These are phyloP conservation scores for Syzygium syzygioides DNA, from an alignment of 441 rosid species.

Conservation along the genomic window DNA sequence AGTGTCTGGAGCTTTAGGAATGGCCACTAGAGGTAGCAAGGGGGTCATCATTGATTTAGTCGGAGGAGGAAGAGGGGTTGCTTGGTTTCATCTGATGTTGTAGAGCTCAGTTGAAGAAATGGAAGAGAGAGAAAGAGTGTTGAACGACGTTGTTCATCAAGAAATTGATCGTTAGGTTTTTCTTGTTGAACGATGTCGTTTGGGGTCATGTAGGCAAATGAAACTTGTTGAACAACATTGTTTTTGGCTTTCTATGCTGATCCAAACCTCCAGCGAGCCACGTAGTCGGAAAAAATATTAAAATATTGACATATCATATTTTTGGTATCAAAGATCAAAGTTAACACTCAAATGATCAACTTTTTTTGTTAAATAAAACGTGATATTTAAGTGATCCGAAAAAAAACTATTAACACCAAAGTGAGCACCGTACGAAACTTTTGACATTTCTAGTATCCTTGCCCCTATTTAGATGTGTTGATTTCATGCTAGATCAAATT, in stretches of 20 bases:
- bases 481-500: background rate
- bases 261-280: background rate
- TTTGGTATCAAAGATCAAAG: too few relatives aligned
- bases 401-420: background rate
- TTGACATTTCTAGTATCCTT: too few relatives aligned
- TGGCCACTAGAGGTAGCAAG: too few relatives aligned
- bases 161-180: background rate
- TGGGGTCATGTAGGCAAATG: background rate
- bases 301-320: accelerated
- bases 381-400: background rate
- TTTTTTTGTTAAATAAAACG: background rate
- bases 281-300: too few relatives aligned
- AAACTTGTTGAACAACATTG: background rate
- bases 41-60: too few relatives aligned
- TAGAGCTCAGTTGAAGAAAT: too few relatives aligned
- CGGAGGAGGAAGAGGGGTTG: too few relatives aligned
- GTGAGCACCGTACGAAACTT: too few relatives aligned
- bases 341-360: background rate
- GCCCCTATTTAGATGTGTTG: background rate
- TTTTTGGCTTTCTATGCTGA: background rate
- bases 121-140: too few relatives aligned
- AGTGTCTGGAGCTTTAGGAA: too few relatives aligned
- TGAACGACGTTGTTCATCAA: background rate
- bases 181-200: background rate
- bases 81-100: too few relatives aligned